Percentiles rank a stretch among this genome's conserved stretches.
phyloP scores from a whole-genome alignment of 1,284 basidiomycete genomes.

The Moesziomyces parantarcticus region DNA sequence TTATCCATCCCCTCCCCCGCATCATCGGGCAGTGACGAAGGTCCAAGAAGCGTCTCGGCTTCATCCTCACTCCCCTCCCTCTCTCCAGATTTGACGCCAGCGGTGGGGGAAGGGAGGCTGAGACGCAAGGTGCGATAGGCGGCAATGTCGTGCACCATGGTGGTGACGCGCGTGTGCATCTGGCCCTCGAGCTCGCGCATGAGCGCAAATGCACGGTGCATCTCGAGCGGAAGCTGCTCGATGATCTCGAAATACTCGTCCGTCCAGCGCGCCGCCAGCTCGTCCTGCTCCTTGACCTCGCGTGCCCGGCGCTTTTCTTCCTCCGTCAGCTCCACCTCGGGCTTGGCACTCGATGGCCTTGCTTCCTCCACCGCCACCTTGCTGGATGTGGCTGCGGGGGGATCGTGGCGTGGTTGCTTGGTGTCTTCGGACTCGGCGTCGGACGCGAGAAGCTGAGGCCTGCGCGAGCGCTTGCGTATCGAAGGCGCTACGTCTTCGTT shows the following conservation, averaged over 20 bases:
- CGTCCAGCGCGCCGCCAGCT: conserved; percentile 53
- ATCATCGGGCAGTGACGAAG: not conserved
- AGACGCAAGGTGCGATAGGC: conserved; percentile 37
- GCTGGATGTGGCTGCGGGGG: conserved; percentile 7
- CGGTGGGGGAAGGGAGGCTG: conserved; percentile 7
- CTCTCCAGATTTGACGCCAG: not conserved
- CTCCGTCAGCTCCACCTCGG: conserved; percentile 22
- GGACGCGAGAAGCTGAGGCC: conserved; percentile 2
- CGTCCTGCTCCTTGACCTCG: conserved; percentile 43
- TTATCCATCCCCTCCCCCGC: conserved; percentile 5
- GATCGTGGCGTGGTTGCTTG: not conserved
- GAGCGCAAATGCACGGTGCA: conserved; percentile 82
- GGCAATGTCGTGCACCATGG: conserved; percentile 22
- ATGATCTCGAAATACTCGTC: conserved; percentile 71
- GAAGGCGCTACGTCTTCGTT: conserved; percentile 25
- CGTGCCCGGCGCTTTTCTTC: conserved; percentile 32
- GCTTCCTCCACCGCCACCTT: too few species aligned
- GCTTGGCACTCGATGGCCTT: not conserved
- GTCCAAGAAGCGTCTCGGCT: conserved; percentile 33
- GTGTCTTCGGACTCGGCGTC: not conserved
- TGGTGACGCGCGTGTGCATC: conserved; percentile 64
- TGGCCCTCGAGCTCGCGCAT: conserved; percentile 85
- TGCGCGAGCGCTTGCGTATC: conserved; percentile 13
- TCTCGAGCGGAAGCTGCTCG: conserved; percentile 84
- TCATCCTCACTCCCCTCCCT: conserved; percentile 32